Evolutionary conservation across 805 yeast species (phyloP), one percentile per base, ranked within the genome.

Genomic region (Candida arabinofermentans): DNA sequence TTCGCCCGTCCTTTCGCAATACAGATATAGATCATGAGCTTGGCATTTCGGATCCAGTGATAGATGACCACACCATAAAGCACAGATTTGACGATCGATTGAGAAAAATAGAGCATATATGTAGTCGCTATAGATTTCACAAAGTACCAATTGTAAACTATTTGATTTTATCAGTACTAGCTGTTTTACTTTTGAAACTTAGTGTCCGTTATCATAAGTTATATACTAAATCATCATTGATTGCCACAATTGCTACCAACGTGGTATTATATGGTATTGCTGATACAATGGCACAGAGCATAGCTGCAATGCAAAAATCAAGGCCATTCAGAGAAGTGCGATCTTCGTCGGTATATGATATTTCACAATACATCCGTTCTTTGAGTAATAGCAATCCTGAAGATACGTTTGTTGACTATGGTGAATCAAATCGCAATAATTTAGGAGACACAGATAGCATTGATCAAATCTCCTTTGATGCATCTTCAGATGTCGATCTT

Each of bases 261-360:
- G 64, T 86, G 23, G 79, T 90, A 4, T 67, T 91, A 5, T 86
- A 81, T 59, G 96, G 96, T 0, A 79, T 88, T n/a, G 89, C 97
- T 0, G 98, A 91, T 59, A 78, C 90, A 0, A 58, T 90, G 47
- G 98, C 98, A 0, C 98, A 91, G 61, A 73, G 84, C 3, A 68
- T 88, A 4, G 55, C 76, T 3, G 59, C 65, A 1, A 57, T 50
- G 34, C 41, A 44, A 21, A 47, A 49, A 29, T 43, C 31, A 10
- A 27, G 26, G 10, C 36, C 46, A 3, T 34, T 40, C 9, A 38
- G 49, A 13, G 46, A 47, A 37, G 34, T 31, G 18, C 42, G 52
- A 21, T 27, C 44, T 32, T 43, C 47, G 8, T 47, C 55, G 4
- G 40, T 42, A 2, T 48, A 49, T 17, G 54, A 47, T n/a, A 38